Evolutionary conservation across 129 eudicot species (phyloP).

Genomic region (Flaveria robusta): DNA sequence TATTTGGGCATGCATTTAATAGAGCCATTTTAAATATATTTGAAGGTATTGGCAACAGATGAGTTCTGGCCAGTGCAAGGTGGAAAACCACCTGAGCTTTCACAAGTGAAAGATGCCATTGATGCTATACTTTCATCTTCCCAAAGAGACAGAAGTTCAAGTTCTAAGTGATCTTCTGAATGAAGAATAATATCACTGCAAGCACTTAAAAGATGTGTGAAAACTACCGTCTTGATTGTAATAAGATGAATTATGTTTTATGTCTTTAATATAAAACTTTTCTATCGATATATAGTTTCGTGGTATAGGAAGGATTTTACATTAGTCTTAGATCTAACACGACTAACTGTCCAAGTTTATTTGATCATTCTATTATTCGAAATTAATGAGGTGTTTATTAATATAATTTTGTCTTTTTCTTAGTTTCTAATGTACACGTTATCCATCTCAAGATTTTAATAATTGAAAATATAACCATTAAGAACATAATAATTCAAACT

Average conservation of each 20-base stretch:
- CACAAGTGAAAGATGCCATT: slow-evolving; percentile 92
- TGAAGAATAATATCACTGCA: not conserved
- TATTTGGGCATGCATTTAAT: slow-evolving; percentile 8
- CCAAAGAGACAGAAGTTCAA: slow-evolving; percentile 62
- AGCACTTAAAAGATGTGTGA: not conserved
- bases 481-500: too few relatives aligned
- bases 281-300: slow-evolving; percentile 4
- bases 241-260: slow-evolving; percentile 35
- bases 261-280: slow-evolving; percentile 23
- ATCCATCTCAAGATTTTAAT: too few relatives aligned
- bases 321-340: slow-evolving; percentile 14
- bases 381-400: slow-evolving; percentile 6
- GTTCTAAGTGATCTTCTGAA: slow-evolving; percentile 41
- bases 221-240: slow-evolving; percentile 32
- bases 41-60: slow-evolving; percentile 95
- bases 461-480: too few relatives aligned
- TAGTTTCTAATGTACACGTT: too few relatives aligned
- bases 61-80: slow-evolving; percentile 98
- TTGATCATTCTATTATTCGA: not conserved
- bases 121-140: slow-evolving; percentile 86
- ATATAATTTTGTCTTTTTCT: not conserved
- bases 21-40: not conserved
- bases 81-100: slow-evolving; percentile 91
- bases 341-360: not conserved
- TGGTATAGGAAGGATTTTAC: slow-evolving; percentile 6